Conservation (phyloP, 106 monocot species). For the Amphibolis antarctica region DNA sequence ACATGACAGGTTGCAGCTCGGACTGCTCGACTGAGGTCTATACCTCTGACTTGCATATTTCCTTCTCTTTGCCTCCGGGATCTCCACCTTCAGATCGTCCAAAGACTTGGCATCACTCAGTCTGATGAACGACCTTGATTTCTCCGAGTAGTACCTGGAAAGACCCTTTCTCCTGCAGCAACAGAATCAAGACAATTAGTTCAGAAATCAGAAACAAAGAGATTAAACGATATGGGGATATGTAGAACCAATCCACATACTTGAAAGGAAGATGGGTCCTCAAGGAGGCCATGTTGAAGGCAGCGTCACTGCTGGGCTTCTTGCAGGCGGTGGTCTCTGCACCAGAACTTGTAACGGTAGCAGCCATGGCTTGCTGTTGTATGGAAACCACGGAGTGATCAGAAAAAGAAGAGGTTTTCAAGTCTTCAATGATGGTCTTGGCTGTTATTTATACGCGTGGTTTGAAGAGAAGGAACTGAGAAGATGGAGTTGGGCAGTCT, state of each 20-base stretch:
- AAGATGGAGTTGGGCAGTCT: background rate
- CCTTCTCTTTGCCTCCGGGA: conserved; percentile 28
- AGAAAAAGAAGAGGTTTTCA: background rate
- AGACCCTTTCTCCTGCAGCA: conserved; percentile 27
- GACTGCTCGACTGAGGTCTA: background rate
- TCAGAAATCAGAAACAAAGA: background rate
- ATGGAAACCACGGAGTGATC: background rate
- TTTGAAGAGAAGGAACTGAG: no score
- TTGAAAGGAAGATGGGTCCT: conserved; percentile 21
- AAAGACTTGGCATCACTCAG: conserved; percentile 16
- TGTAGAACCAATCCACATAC: conserved; percentile 7
- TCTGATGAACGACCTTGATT: conserved; percentile 23
- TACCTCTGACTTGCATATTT: conserved; percentile 11
- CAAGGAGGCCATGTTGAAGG: conserved; percentile 27
- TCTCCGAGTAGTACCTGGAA: conserved; percentile 25
- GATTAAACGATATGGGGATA: background rate
- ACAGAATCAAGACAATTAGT: background rate
- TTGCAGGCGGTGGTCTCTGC: background rate
- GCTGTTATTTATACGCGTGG: background rate
- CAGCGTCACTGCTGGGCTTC: background rate
- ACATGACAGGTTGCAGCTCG: background rate
- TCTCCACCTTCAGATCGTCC: conserved; percentile 29
- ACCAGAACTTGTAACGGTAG: background rate
- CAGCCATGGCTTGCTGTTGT: background rate
- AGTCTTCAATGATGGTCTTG: background rate